Conservation (phyloP, 148 eudicot species). For the Rhododendron griersonianum region DNA sequence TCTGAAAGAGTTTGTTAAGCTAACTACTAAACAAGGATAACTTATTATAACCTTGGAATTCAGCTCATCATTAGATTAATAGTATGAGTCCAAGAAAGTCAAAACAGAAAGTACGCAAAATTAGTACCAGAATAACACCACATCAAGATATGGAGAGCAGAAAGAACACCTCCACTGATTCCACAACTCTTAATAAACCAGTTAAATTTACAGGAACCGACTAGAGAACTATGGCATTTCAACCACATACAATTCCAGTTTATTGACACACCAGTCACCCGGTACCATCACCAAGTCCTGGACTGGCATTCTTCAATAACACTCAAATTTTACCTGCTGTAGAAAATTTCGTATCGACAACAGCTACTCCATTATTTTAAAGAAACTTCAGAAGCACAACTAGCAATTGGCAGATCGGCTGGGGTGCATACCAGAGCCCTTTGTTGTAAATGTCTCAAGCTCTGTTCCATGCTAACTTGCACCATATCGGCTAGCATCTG, state of each 20-base stretch:
- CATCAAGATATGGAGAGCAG: neutral
- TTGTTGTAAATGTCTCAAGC: constrained; percentile 79
- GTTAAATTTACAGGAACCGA: constrained; percentile 10
- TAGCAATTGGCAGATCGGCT: constrained; percentile 43
- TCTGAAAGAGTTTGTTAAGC: too few species aligned
- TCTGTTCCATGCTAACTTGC: constrained; percentile 98
- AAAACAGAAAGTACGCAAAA: neutral
- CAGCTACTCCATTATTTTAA: constrained; percentile 27
- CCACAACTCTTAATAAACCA: neutral
- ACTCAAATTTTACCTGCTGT: constrained; percentile 5
- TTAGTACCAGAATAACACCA: neutral
- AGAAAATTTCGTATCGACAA: neutral
- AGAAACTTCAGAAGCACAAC: constrained; percentile 51
- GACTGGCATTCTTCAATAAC: constrained; percentile 56
- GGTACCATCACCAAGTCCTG: constrained; percentile 65
- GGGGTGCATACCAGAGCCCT: constrained; percentile 81
- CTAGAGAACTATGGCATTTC: neutral
- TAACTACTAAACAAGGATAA: too few species aligned
- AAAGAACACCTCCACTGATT: neutral
- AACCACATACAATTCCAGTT: constrained; percentile 12
- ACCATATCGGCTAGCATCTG: constrained; percentile 95
- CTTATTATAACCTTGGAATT: too few species aligned
- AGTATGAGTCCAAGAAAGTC: neutral
- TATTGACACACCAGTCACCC: constrained; percentile 62
- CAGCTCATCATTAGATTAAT: too few species aligned